A percentile compares a stretch with the other conserved stretches of the same genome.
These are phyloP conservation scores for Vaccinium corymbosum DNA, from an alignment of 148 eudicot species.

Conservation along the genomic window DNA sequence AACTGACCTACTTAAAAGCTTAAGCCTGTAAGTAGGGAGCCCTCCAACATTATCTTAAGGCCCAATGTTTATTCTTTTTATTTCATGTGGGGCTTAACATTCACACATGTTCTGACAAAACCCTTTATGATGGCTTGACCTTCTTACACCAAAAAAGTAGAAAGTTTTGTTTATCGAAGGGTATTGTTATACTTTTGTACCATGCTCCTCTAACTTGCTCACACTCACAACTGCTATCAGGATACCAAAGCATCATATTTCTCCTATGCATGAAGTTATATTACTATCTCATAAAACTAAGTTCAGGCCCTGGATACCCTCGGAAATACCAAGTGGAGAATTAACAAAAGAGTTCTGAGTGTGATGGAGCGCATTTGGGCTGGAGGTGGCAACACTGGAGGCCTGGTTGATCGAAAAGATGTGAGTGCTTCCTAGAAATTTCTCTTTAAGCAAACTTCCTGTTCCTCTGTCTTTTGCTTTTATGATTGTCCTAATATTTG, in stretches of 20 bases:
- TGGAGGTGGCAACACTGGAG: conserved; percentile 72
- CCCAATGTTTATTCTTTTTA: no score
- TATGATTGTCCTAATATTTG: neutral
- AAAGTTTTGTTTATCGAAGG: neutral
- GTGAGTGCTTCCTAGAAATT: conserved; percentile 43
- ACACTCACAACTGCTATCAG: neutral
- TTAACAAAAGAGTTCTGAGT: conserved; percentile 55
- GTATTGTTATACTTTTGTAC: neutral
- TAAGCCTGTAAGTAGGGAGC: no score
- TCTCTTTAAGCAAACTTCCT: neutral
- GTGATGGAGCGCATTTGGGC: conserved; percentile 90
- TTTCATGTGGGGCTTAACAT: no score
- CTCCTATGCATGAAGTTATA: conserved; percentile 3
- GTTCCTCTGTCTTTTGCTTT: neutral
- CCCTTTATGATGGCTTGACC: neutral
- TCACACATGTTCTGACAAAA: neutral
- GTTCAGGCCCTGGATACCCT: conserved; percentile 81
- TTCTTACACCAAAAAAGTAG: neutral
- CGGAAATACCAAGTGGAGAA: conserved; percentile 87
- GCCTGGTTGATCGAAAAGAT: conserved; percentile 69
- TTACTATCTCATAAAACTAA: neutral
- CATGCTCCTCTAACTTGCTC: conserved; percentile 4
- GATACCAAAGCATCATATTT: neutral
- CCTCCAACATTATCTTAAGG: no score
- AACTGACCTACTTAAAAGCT: no score